Base-by-base conservation (phyloP, 345 rosid species). In the Acer campestre region DNA sequence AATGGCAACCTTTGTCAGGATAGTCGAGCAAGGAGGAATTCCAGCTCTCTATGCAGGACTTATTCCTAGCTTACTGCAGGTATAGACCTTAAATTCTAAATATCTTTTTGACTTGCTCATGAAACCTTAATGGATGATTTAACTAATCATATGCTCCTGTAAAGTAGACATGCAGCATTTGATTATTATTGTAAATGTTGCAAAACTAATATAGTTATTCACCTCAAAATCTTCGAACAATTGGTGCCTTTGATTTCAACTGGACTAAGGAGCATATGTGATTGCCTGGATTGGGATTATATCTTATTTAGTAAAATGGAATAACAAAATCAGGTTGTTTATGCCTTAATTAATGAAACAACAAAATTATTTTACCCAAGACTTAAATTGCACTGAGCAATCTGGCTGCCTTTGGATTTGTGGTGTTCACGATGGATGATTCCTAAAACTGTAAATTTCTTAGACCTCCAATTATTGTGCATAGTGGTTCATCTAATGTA, bases 51-150 rank as follows among this genome's bases (percentile, higher is more conserved):
- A 92, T 82, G 87, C 91, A 22, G 94, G 96, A 73, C 85, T 92
- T 56, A 74, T 90, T 78, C 94, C 97, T 20, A 90, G 94, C 83
- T 88, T 92, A 82, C 84, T 92, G 82, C 97, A 89, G 92, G 92
- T 90, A 79, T 10, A 22, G 12, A n/a, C 70, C 14, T 53, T 16
- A 73, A 67, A 61, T 51, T 70, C 5, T 42, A 64, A 13, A 12
- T 7, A 17, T 25, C 1, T 0, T 40, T 0, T 40, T 8, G 16
- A 29, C 76, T 55, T n/a, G 14, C 76, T 62, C 9, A 35, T 61
- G 67, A 69, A 46, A 11, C 70, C 63, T 76, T 20, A 1, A 4
- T 13, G 38, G 25, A n/a, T 44, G 49, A 25, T 51, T 75, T 27
- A 35, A 16, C 69, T 65, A 59, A 48, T 70, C 35, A 27, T 49